Evolutionary conservation across 768 basidiomycete genomes (phyloP), one percentile per base, ranked within the genome.

Genomic region (Lactifluus subvellereus): DNA sequence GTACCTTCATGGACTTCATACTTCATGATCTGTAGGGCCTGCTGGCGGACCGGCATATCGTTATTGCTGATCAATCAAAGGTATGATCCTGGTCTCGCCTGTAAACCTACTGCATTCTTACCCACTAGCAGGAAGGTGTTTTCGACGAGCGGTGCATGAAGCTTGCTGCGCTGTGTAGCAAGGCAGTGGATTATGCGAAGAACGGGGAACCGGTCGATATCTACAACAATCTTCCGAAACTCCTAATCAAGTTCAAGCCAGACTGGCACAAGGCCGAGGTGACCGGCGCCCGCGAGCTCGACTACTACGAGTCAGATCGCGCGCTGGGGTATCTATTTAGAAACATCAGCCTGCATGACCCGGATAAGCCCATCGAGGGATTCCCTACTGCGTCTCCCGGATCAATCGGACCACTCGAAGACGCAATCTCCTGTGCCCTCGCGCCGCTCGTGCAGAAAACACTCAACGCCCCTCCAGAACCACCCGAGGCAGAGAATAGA

Each of bases 291-390:
- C 18, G 45, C 5, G 33, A 48, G 9, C 11, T 35, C 9, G 55
- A 57, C 42, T 47, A 57, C 45, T 57, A 57, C 16, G 45, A 13
- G 11, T 57, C 55, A 13, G 55, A 57, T 16, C 55, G 55, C 30
- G 55, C 55, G 4, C 32, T 57, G 8, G 55, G 37, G 10, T 11
- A 40, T 27, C n/a, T 38, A 27, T 20, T n/a, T 22, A 43, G 69
- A 53, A 32, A 80, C 7, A 83, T 91, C 63, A 70, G 68, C 20
- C 72, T 87, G 33, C 74, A 76, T 14, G 75, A 80, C 18, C 72
- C 76, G 3, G 68, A 75, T n/a, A 65, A 69, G 16, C 68, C 73
- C 30, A 58, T 60, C 30, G 20, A 45, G 27, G 38, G 49, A 27
- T 8, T 60, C 22, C 30, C 48, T 8, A 30, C 35, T 10, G 14